Conservation (phyloP, 129 eudicot species). For the Calendula officinalis region DNA sequence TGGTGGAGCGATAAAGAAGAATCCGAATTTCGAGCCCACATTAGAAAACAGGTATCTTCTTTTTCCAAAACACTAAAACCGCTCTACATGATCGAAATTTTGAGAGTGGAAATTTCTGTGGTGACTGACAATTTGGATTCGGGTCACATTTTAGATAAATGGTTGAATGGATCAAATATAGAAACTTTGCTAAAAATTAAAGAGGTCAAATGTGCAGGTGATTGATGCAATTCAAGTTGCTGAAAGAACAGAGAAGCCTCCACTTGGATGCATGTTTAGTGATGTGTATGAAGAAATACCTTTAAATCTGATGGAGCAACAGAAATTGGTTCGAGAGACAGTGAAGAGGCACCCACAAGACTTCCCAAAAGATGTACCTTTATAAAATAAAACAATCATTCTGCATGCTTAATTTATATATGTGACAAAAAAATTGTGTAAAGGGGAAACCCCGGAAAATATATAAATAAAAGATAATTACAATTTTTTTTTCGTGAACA, state of each 20-base stretch:
- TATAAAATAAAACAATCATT: background rate
- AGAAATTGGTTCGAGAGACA: conserved; percentile 50
- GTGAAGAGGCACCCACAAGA: conserved; percentile 60
- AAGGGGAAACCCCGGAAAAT: too few relatives aligned
- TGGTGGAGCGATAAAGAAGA: conserved; percentile 78
- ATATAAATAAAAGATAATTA: too few relatives aligned
- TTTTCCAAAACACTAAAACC: background rate
- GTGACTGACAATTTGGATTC: too few relatives aligned
- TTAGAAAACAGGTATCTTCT: conserved; percentile 55
- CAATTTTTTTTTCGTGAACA: too few relatives aligned
- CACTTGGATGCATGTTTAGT: conserved; percentile 43
- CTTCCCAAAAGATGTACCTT: conserved; percentile 53
- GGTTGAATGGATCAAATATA: too few relatives aligned
- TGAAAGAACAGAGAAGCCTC: conserved; percentile 59
- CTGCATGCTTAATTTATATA: too few relatives aligned
- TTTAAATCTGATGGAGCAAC: conserved; percentile 61
- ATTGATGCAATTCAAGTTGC: conserved; percentile 67
- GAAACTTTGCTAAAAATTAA: too few relatives aligned
- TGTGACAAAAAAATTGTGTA: too few relatives aligned
- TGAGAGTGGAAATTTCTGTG: too few relatives aligned
- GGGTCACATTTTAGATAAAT: too few relatives aligned
- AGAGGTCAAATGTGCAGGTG: conserved; percentile 29
- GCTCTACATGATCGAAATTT: too few relatives aligned
- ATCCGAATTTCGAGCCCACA: conserved; percentile 36
- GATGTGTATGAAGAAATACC: conserved; percentile 70